Evolutionary conservation across 768 basidiomycete genomes (phyloP).

Genomic region (Leccinum olivaceopallidum): DNA sequence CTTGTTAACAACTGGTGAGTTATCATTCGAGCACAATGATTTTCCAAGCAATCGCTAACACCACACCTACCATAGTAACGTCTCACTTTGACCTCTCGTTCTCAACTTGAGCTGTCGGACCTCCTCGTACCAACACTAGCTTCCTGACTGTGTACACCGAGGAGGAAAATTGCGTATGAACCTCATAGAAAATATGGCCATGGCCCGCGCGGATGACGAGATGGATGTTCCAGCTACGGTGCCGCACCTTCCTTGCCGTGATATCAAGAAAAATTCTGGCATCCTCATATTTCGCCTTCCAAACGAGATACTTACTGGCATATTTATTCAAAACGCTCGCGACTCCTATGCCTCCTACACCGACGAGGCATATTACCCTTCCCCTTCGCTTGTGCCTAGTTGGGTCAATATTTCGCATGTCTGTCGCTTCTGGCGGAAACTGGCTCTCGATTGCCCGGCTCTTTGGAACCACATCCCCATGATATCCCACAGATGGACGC

Average conservation of each 20-base stretch:
- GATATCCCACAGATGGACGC: background rate
- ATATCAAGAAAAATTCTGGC: background rate
- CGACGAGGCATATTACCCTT: background rate
- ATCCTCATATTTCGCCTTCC: background rate
- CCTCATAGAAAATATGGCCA: background rate
- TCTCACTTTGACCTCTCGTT: too few species aligned
- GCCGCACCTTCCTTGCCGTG: background rate
- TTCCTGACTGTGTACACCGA: background rate
- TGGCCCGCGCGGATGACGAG: background rate
- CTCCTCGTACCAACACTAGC: background rate
- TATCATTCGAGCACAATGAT: background rate
- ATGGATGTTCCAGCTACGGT: background rate
- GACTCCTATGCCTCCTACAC: background rate
- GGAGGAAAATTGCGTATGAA: background rate
- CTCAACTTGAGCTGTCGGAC: too few species aligned
- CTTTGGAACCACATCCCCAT: background rate
- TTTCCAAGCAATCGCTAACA: background rate
- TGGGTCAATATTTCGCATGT: background rate
- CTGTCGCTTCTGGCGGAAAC: background rate
- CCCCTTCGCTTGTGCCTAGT: background rate
- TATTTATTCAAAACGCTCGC: background rate
- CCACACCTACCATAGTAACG: background rate
- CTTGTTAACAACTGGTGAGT: background rate
- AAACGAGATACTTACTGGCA: background rate
- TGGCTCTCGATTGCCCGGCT: background rate